Conservation (phyloP, 2,329 filamentous ascomycete species). For the Penicillium oxalicum region DNA sequence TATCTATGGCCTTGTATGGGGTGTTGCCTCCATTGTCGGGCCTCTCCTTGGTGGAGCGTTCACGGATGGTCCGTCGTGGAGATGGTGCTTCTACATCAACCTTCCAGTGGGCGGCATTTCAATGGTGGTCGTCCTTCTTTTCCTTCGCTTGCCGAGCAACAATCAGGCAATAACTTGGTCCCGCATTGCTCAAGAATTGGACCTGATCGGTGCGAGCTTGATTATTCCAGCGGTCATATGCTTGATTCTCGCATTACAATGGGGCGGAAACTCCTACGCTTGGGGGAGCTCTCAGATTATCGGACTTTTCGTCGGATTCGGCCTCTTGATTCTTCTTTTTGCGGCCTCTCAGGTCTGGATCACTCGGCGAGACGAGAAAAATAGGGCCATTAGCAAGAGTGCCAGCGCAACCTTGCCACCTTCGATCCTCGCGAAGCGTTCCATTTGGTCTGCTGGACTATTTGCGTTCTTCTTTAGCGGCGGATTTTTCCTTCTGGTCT, state of each 20-base stretch:
- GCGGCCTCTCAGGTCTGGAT: background rate
- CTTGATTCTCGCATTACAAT: constrained; percentile 4
- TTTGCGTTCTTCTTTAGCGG: constrained; percentile 19
- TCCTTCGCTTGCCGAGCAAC: constrained; percentile 1
- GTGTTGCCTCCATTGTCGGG: constrained; percentile 22
- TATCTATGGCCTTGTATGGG: constrained; percentile 52
- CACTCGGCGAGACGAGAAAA: constrained; percentile 1
- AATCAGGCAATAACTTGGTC: background rate
- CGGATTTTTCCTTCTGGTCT: constrained; percentile 6
- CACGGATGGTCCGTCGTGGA: constrained; percentile 2
- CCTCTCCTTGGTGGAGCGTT: constrained; percentile 3
- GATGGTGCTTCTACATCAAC: constrained; percentile 4
- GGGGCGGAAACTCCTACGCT: background rate
- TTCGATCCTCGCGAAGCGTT: constrained; percentile 44
- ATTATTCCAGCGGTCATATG: background rate
- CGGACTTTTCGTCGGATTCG: constrained; percentile 1
- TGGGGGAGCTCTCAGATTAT: constrained; percentile 4
- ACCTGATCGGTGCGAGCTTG: constrained; percentile 1
- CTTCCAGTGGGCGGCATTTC: constrained; percentile 2
- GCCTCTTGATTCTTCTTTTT: background rate
- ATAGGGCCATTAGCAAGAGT: background rate
- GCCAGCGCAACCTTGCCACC: constrained; percentile 46
- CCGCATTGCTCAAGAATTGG: background rate
- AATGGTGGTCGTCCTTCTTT: background rate
- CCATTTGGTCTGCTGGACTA: constrained; percentile 26